Base-by-base conservation (phyloP, 176 grass and related monocot genomes). In the Miscanthus lutarioriparius region DNA sequence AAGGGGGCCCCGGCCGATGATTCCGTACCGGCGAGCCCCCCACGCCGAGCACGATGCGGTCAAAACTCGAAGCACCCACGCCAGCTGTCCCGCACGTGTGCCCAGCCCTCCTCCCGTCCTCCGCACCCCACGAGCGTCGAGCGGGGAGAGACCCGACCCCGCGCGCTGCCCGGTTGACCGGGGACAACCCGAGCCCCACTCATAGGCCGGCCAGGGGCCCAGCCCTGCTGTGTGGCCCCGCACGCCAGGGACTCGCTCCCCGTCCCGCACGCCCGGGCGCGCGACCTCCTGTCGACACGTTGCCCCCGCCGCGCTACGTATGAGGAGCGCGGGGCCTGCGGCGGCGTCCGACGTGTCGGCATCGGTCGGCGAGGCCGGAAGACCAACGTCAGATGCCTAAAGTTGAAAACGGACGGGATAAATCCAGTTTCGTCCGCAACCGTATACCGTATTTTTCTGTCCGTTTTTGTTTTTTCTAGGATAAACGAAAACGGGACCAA, bases 71-170 rank as follows among this genome's bases (percentile, higher is more conserved):
- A 45, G 10, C 37, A 33, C 8, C n/a, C 26, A 43, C 45, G 78
- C 77, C 78, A 82, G 88, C 83, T 89, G 87, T 76, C 6, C 75
- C 81, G 62, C 87, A 85, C 82, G 87, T 85, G 87, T 69, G 51
- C 25, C 17, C 16, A 30, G 28, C 28, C 28, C 28, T 30, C 2
- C 28, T 2, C 2, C 28, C 58, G 3, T 7, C 0, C 63, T 10
- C 63, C 33, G 44, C 37, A 25, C 68, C 25, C 62, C 61, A 64
- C 61, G 26, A 43, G 67, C 9, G 8, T 28, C 61, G 26, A 43
- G 41, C 11, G 5, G 35, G 5, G 35, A 36, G 26, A 25, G 10
- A 32, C 32, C 28, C 28, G 26, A 14, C 14, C 38, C 63, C 62
- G 39, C 54, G 16, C 10, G 53, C 38, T 84, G 78, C 75, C 86